Conservation (phyloP, 140 eudicot species). For the Flaveria floridana region DNA sequence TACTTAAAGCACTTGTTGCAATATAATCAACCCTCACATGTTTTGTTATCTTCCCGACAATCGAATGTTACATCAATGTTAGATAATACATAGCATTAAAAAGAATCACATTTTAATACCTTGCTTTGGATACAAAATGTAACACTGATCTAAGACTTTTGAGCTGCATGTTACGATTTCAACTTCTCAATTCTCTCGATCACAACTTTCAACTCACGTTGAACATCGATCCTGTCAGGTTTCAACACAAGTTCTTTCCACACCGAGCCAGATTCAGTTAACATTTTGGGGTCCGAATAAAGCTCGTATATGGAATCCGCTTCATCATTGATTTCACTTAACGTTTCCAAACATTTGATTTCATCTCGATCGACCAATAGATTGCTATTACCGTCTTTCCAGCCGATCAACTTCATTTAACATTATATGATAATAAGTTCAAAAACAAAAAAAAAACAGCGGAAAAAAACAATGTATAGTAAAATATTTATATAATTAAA, state of each 20-base stretch:
- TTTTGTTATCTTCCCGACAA: no score
- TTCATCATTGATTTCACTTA: constrained; percentile 59
- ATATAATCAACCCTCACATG: no score
- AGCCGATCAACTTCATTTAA: constrained; percentile 64
- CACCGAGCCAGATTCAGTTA: constrained; percentile 49
- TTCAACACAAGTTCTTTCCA: constrained; percentile 69
- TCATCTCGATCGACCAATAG: constrained; percentile 60
- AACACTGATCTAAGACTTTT: neutral
- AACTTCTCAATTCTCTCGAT: constrained; percentile 54
- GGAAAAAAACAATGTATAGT: no score
- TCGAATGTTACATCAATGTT: no score
- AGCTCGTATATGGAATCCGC: constrained; percentile 82
- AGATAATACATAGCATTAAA: no score
- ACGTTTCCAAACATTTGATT: constrained; percentile 49
- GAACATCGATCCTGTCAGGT: constrained; percentile 52
- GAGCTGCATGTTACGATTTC: constrained; percentile 11
- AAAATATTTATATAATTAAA: neutral
- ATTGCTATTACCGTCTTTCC: constrained; percentile 66
- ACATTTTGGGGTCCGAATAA: constrained; percentile 37
- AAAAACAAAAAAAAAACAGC: neutral
- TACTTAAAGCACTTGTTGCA: no score
- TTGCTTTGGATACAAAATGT: no score
- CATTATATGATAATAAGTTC: no score
- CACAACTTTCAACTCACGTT: constrained; percentile 53
- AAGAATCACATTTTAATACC: neutral